Evolutionary conservation across 1,139 yeast genomes (phyloP), one percentile per base, ranked within the genome.

Genomic region (Blastobotrys raffinosifermentans): DNA sequence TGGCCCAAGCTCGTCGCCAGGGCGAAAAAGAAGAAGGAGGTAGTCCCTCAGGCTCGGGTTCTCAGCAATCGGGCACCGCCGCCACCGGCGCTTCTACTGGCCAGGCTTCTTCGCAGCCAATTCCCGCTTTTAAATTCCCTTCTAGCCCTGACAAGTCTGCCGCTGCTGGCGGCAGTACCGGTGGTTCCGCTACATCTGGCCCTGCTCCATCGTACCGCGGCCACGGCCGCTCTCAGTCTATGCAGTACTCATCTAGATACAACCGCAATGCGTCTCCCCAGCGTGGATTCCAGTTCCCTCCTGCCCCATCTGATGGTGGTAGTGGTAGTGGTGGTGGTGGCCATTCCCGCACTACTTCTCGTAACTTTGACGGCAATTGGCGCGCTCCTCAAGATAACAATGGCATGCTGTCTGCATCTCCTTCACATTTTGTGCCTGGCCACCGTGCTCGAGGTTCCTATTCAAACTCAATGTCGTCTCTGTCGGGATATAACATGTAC

Each of bases 401-500:
- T 9, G 50, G 48, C 19, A 34, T 37, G 16, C 35, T 43, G 22
- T 26, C 47, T 3, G 36, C 46, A 73, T 48, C 72, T 54, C 45
- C 72, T 55, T 51, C 64, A 19, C 27, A 62, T 21, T 85, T 85
- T 54, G 76, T 79, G 11, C 94, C 94, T 1, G 91, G 94, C 11
- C 95, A 85, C 56, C 75, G 84, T 47, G 68, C 80, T 10, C 72
- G 86, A 39, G 77, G 78, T 48, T 83, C 94, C 2, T 77, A 80
- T 49, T 80, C 73, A 38, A 78, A 76, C 19, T 77, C 87, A 0
- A 70, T 80, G 26, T 79, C 87, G 2, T 80, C 91, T 31, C 59
- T 57, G 31, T 53, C 50, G 31, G 60, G 57, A 2, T 60, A 55
- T 39, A 45, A 49, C 15, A 26, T 47, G 38, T 46, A 50, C 22